phyloP scores from a whole-genome alignment of 1,139 yeast genomes.

The Casaregolazyma suthepensis region DNA sequence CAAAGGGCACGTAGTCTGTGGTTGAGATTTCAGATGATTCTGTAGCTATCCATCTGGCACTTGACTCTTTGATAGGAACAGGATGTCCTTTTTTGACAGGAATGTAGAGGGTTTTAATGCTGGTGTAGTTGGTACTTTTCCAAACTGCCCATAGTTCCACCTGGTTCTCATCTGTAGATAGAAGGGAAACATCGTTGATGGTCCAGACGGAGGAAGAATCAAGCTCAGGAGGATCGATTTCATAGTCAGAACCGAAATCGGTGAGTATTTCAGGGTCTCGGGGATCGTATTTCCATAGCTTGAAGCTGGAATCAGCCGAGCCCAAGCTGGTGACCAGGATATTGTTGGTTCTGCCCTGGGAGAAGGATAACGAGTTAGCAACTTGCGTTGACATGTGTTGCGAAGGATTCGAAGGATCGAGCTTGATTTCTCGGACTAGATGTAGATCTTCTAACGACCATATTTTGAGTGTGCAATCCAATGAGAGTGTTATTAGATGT shows the following conservation, averaged over 20 bases:
- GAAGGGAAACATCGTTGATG: slow-evolving; percentile 34
- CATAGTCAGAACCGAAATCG: slow-evolving; percentile 30
- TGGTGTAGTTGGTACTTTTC: slow-evolving; percentile 59
- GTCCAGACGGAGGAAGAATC: slow-evolving; percentile 46
- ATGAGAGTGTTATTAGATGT: slow-evolving; percentile 23
- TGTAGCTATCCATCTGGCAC: slow-evolving; percentile 1
- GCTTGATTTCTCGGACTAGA: slow-evolving; percentile 12
- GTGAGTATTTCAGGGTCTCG: slow-evolving; percentile 22
- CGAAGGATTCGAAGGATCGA: slow-evolving; percentile 4
- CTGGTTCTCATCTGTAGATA: slow-evolving; percentile 22
- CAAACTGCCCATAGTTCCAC: slow-evolving; percentile 42
- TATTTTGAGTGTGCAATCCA: slow-evolving; percentile 26
- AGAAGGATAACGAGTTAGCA: slow-evolving; percentile 24
- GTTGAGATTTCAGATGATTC: slow-evolving; percentile 2
- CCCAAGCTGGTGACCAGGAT: background rate
- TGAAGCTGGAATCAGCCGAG: slow-evolving; percentile 26
- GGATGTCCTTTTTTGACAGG: slow-evolving; percentile 9
- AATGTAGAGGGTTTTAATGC: slow-evolving; percentile 35
- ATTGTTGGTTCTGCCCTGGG: slow-evolving; percentile 38
- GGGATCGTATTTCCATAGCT: slow-evolving; percentile 35
- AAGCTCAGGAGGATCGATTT: slow-evolving; percentile 25
- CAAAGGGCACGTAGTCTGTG: slow-evolving; percentile 6
- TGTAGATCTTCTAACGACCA: slow-evolving; percentile 26
- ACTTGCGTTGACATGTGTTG: background rate
- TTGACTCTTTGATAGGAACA: background rate